Evolutionary conservation across 805 yeast species (phyloP), one percentile per base, ranked within the genome.

Genomic region (Saccharomyces jurei): DNA sequence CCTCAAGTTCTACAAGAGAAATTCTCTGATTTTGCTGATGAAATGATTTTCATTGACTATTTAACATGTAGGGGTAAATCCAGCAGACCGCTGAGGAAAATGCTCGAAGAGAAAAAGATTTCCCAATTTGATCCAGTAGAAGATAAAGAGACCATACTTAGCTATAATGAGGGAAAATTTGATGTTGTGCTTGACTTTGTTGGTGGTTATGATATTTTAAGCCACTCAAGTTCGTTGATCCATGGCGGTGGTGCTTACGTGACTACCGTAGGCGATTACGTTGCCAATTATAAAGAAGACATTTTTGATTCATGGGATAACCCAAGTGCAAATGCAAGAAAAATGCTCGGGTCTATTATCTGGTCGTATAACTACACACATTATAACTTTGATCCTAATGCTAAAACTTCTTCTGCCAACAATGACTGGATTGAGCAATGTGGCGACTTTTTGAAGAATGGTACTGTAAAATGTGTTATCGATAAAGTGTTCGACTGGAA

Each of bases 151-250:
- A 53, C 60, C 27, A 59, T 66, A 28, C 62, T 58, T 29, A 61
- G 56, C 28, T 71, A 66, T 54, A 61, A 61, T 41, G 71, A 71
- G 57, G 79, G 80, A 13, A 75, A 78, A 59, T 88, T 82, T 63
- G 87, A 86, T 63, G 62, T 79, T 4, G 80, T 87, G n/a, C 63
- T 86, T 11, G 96, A 89, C 70, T 78, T 84, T 56, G 78, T 82
- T 51, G 94, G 96, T 46, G 87, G 87, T 46, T 74, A 75, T 49
- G 81, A 79, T 30, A 75, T 86, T 6, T 66, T 82, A 26, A 56
- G 69, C 5, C 71, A 78, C 41, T 72, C 81, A 26, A 62, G 68
- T 9, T 60, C 71, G 31, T 74, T 76, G 30, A 69, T 86, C 53
- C 77, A 71, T 31, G 69, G 73, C 48, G 80, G 81, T 6, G 80